Evolutionary conservation across 73 alveolate species (phyloP), one percentile per base, ranked within the genome.

Genomic region (Symbiodinium natans): DNA sequence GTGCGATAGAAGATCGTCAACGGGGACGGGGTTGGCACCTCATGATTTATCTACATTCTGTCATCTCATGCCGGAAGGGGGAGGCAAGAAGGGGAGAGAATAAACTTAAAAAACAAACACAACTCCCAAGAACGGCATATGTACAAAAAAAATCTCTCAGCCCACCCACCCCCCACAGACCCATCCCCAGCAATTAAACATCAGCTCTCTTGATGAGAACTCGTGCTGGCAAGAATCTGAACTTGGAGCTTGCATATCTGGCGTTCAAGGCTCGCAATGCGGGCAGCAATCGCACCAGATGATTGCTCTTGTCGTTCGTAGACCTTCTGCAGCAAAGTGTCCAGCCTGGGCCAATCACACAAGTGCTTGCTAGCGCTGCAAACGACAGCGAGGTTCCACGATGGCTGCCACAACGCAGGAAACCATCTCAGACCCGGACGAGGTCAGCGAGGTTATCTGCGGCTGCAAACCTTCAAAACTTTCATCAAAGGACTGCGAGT

Each of bases 291-390:
- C 74, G 74, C 74, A 56, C 33, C 74, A 56, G 74, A 56, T 56
- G 74, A 56, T 56, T 21, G 31, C 31, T 56, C 74, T 56, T 56
- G 74, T 21, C 74, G 74, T 56, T 56, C 74, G 31, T 56, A 56
- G 74, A 56, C 74, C 74, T 56, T 56, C 74, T 56, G 74, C 74
- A 56, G 74, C 74, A 56, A 56, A 56, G 74, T 56, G 74, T 56
- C 74, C 74, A 56, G 74, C 74, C 74, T 56, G 74, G 74, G 74
- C 74, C 74, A 56, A 56, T 43, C 74, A 56, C 74, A 56, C 74
- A 56, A 56, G 74, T 56, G 74, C 74, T 56, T 56, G 74, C 25
- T 21, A 56, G 74, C 74, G 74, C 74, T 19, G 74, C 74, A 56
- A 56, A 56, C 74, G 74, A 56, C 74, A 56, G 74, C 31, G 74